phyloP scores from a whole-genome alignment of 2,329 filamentous ascomycete species.

The Chrysoporthe deuterocubensis region DNA sequence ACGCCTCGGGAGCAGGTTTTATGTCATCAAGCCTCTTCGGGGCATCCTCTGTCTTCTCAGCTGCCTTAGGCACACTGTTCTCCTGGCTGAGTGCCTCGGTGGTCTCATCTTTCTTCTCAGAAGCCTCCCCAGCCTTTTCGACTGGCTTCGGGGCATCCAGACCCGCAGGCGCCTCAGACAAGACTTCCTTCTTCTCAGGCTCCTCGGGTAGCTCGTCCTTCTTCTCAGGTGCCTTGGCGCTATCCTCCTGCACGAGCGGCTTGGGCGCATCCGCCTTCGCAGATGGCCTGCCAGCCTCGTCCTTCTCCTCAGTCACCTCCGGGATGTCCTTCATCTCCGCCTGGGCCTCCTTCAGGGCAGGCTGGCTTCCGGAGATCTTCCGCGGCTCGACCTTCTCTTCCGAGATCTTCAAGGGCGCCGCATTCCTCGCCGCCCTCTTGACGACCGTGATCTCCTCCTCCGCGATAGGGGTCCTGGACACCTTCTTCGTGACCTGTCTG shows the following conservation, averaged over 20 bases:
- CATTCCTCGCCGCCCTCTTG: slow-evolving; percentile 28
- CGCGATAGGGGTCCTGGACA: slow-evolving; percentile 32
- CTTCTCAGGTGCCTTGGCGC: background rate
- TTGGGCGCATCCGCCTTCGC: background rate
- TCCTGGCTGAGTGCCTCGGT: background rate
- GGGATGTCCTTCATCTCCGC: slow-evolving; percentile 3
- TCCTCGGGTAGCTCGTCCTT: slow-evolving; percentile 1
- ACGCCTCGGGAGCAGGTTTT: background rate
- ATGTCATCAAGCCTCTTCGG: background rate
- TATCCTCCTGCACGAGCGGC: background rate
- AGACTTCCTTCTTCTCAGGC: too few species aligned
- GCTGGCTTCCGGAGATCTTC: slow-evolving; percentile 24
- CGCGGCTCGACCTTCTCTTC: background rate
- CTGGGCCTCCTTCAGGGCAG: slow-evolving; percentile 12
- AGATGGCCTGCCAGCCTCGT: background rate
- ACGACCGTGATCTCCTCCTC: slow-evolving; percentile 30
- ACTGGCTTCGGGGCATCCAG: background rate
- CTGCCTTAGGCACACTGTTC: background rate
- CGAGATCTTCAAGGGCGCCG: slow-evolving; percentile 14
- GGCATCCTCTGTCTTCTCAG: background rate
- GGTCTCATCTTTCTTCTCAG: background rate
- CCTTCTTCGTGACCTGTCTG: slow-evolving; percentile 31
- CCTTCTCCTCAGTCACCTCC: background rate
- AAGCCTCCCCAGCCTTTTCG: too few species aligned
- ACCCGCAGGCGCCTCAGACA: too few species aligned